Percentiles rank a stretch among this genome's conserved stretches.
These are phyloP conservation scores for Sechiopsis laciniata DNA, from an alignment of 306 rosid genomes.

Conservation along the genomic window DNA sequence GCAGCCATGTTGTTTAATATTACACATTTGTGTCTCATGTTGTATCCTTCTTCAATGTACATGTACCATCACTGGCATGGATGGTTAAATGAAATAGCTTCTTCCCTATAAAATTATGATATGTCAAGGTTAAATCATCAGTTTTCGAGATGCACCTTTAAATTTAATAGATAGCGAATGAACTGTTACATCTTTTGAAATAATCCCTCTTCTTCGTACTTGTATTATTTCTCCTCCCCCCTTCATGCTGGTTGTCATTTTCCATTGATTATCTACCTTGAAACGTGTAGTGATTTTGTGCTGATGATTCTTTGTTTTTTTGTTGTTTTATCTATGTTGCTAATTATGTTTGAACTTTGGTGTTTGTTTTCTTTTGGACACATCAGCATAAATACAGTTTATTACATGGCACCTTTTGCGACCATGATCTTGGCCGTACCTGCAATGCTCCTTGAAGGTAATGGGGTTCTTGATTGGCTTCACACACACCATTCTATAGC, in stretches of 20 bases:
- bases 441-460: slow-evolving; percentile 83
- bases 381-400: slow-evolving; percentile 88
- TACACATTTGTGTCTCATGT: not conserved
- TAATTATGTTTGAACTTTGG: not conserved
- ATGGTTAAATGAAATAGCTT: not conserved
- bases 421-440: slow-evolving; percentile 96
- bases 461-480: slow-evolving; percentile 81
- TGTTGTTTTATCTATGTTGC: not conserved
- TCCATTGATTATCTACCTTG: not conserved
- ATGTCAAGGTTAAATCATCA: not conserved
- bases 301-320: not conserved
- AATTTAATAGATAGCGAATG: not conserved
- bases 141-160: no score
- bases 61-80: slow-evolving; percentile 7
- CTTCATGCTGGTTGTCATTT: not conserved
- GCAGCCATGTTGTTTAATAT: not conserved
- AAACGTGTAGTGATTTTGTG: not conserved
- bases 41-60: slow-evolving; percentile 7
- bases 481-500: slow-evolving; percentile 55
- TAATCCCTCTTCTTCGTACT: not conserved
- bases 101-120: not conserved
- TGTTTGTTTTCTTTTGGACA: not conserved
- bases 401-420: slow-evolving; percentile 97
- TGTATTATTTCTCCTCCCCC: not conserved
- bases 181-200: not conserved